Evolutionary conservation across 257 asterid species (phyloP).

Genomic region (Solanum tacnaense): DNA sequence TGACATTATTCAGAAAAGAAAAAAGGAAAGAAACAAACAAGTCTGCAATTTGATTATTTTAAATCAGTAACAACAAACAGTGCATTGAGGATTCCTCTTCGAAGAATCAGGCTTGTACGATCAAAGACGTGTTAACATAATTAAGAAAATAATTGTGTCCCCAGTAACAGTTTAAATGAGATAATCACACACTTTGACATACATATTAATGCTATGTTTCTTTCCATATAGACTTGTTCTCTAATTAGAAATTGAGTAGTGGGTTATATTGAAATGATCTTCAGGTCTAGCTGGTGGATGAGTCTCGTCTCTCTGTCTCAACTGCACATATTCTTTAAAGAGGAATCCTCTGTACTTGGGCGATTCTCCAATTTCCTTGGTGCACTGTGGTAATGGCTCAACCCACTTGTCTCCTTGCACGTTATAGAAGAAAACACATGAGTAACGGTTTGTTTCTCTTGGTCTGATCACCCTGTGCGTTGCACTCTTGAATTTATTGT

Average conservation of each 20-base stretch:
- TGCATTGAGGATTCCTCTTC: background rate
- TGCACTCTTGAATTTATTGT: conserved; percentile 42
- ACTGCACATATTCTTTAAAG: conserved; percentile 22
- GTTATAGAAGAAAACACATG: conserved; percentile 25
- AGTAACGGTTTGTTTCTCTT: conserved; percentile 20
- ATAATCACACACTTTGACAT: background rate
- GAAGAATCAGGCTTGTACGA: background rate
- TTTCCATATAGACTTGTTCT: background rate
- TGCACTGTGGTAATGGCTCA: conserved; percentile 38
- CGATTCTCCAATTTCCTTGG: conserved; percentile 19
- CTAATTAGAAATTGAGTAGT: background rate
- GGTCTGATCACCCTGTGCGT: conserved; percentile 38
- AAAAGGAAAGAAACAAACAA: background rate
- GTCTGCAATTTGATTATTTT: background rate
- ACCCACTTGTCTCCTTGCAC: conserved; percentile 36
- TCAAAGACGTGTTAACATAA: background rate
- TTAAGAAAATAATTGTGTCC: background rate
- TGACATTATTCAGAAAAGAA: background rate
- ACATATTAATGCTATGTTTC: background rate
- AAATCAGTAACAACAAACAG: background rate
- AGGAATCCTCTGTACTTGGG: conserved; percentile 32
- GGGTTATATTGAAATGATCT: background rate
- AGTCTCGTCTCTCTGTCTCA: conserved; percentile 30
- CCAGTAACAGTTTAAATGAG: background rate
- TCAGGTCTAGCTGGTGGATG: conserved; percentile 32